phyloP scores from a whole-genome alignment of 306 rosid genomes.

The Gastrolobium bilobum region DNA sequence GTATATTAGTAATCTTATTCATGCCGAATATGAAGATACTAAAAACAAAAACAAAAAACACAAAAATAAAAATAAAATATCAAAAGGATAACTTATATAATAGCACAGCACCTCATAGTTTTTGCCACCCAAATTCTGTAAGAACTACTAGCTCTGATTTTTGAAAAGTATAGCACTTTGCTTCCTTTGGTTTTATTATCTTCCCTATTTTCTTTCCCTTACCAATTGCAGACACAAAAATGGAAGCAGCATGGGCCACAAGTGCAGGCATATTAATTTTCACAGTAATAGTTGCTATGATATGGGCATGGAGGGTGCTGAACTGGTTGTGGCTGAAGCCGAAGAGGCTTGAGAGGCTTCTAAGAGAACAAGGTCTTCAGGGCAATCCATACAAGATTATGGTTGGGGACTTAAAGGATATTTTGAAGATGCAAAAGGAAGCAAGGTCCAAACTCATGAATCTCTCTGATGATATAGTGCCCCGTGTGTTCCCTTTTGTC shows the following conservation, averaged over 20 bases:
- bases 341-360: constrained; percentile 53
- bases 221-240: background rate
- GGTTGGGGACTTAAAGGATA: constrained; percentile 15
- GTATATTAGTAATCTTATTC: no score
- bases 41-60: no score
- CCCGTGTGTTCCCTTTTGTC: constrained; percentile 42
- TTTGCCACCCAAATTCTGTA: no score
- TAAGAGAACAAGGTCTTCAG: constrained; percentile 59
- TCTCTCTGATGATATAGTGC: constrained; percentile 50
- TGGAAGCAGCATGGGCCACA: constrained; percentile 28
- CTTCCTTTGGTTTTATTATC: no score
- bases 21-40: no score
- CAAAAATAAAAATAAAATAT: no score
- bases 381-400: constrained; percentile 61
- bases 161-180: no score
- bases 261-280: background rate
- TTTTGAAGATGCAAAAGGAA: constrained; percentile 2
- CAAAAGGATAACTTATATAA: no score
- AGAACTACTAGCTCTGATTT: no score
- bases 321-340: constrained; percentile 68
- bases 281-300: background rate
- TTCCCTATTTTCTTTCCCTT: no score
- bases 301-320: constrained; percentile 58
- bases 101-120: no score
- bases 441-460: constrained; percentile 56